Percentiles rank a stretch among this genome's conserved stretches.
Conservation (phyloP, 179 eudicot species). For the Patellifolia procumbens region DNA sequence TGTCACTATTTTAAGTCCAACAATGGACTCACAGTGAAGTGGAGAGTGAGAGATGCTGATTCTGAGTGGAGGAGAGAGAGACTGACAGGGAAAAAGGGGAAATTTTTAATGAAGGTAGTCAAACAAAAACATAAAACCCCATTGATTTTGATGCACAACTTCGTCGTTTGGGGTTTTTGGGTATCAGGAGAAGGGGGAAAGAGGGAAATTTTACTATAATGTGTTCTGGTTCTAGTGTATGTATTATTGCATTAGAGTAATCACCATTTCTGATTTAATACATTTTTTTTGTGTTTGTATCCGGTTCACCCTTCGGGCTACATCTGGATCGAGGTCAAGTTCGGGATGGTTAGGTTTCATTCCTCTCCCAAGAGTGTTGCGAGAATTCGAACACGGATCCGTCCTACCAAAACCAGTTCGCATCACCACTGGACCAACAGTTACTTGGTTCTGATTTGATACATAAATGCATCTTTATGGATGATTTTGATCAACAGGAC, state of each 20-base stretch:
- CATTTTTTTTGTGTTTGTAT: no score
- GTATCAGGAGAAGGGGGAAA: not conserved
- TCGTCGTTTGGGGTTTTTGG: conserved; percentile 12
- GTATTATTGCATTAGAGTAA: not conserved
- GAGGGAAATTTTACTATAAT: not conserved
- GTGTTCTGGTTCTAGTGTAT: not conserved
- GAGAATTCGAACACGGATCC: no score
- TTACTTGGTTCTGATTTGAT: no score
- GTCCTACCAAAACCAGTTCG: no score
- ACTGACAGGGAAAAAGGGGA: not conserved
- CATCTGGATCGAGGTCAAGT: no score
- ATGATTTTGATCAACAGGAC: no score
- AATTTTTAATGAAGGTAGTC: not conserved
- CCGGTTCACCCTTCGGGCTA: no score
- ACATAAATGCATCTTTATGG: no score
- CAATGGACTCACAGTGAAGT: conserved; percentile 9
- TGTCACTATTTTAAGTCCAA: not conserved
- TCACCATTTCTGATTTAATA: no score
- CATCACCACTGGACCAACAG: no score
- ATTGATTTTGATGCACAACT: not conserved
- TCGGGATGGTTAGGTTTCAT: no score
- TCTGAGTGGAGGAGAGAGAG: conserved; percentile 21
- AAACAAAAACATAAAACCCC: conserved; percentile 12
- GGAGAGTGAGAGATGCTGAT: conserved; percentile 21
- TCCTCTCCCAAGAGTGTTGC: no score